A percentile compares a stretch with the other conserved stretches of the same genome.
phyloP scores from a whole-genome alignment of 2,329 filamentous ascomycete species.

The Davidsoniella neocaledoniae region DNA sequence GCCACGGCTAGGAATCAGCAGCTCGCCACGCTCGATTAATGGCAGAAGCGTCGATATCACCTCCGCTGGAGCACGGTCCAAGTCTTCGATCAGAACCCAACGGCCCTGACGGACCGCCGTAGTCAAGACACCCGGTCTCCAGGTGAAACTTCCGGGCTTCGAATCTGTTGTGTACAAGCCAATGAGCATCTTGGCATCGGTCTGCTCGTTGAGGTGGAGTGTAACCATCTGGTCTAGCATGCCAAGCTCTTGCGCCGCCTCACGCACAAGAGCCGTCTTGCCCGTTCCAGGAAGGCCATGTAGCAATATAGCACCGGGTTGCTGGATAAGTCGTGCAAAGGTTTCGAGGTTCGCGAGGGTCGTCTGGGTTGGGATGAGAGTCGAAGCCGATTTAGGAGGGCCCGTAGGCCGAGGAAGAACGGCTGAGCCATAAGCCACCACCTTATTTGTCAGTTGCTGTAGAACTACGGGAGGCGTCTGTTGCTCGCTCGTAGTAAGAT shows the following conservation, averaged over 20 bases:
- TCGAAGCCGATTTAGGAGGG: constrained; percentile 15
- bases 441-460: constrained; percentile 39
- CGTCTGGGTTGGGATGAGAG: constrained; percentile 46
- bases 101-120: constrained; percentile 85
- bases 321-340: constrained; percentile 51
- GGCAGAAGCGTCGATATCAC: constrained; percentile 86
- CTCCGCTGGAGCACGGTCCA: constrained; percentile 87
- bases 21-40: constrained; percentile 78
- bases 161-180: constrained; percentile 85
- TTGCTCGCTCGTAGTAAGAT: constrained; percentile 12
- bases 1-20: constrained; percentile 76
- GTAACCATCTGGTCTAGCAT: constrained; percentile 76
- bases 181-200: constrained; percentile 88
- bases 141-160: constrained; percentile 76
- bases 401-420: constrained; percentile 49
- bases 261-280: constrained; percentile 74
- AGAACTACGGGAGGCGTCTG: constrained; percentile 15
- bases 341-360: constrained; percentile 53
- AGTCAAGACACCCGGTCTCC: constrained; percentile 83
- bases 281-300: constrained; percentile 73
- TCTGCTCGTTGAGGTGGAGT: constrained; percentile 92
- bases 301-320: constrained; percentile 56
- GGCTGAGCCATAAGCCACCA: constrained; percentile 47
- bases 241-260: constrained; percentile 64
- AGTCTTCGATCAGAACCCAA: constrained; percentile 94